These are phyloP conservation scores for Cardiospermum halicacabum DNA, from an alignment of 345 rosid genomes.

Conservation along the genomic window DNA sequence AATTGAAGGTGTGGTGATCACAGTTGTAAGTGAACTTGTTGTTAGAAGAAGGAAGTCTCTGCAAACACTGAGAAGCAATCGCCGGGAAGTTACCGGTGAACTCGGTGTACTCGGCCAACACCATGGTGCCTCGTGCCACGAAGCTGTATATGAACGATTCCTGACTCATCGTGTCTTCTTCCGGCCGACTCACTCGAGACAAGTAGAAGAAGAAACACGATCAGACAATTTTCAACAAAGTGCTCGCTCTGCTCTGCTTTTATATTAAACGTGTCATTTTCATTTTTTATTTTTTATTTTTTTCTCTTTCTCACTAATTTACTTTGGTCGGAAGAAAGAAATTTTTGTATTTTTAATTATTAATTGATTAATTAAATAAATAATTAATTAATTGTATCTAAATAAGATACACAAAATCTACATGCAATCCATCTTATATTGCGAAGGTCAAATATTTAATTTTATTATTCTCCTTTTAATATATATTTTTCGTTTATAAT, in stretches of 20 bases:
- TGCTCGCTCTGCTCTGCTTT: neutral
- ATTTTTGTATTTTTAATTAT: neutral
- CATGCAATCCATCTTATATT: too few species aligned
- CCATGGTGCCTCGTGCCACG: constrained; percentile 92
- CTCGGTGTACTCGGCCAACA: constrained; percentile 90
- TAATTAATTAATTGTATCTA: too few species aligned
- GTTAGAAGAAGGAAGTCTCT: constrained; percentile 77
- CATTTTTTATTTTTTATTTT: neutral
- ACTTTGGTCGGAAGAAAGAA: constrained; percentile 14
- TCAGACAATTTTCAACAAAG: neutral
- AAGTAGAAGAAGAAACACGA: neutral
- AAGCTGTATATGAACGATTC: constrained; percentile 96
- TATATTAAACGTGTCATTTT: neutral
- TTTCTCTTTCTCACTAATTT: neutral
- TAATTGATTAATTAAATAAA: too few species aligned
- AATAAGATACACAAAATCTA: too few species aligned
- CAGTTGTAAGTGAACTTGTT: constrained; percentile 97
- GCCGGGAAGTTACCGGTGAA: constrained; percentile 98
- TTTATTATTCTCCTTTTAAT: too few species aligned
- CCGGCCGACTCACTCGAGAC: constrained; percentile 19
- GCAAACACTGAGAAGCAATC: constrained; percentile 90
- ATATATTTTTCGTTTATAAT: too few species aligned
- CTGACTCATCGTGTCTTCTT: constrained; percentile 55
- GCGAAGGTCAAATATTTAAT: too few species aligned
- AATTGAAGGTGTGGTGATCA: constrained; percentile 96